A percentile compares a stretch with the other conserved stretches of the same genome.
Conservation (phyloP, 2,329 filamentous ascomycete genomes). For the Colletotrichum musicola region DNA sequence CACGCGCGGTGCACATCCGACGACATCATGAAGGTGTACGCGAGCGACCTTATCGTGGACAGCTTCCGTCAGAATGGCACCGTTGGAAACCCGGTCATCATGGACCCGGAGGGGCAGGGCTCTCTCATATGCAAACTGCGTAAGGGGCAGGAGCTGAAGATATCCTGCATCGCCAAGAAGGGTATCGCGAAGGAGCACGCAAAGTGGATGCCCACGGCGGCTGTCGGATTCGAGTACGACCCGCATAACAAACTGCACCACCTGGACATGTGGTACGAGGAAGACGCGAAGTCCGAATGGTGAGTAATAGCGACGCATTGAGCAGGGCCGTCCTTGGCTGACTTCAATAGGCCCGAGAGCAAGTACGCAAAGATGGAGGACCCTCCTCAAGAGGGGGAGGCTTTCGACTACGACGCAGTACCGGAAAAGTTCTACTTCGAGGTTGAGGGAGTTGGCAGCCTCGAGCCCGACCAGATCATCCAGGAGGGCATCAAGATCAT, state of each 20-base stretch:
- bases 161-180: constrained; percentile 96
- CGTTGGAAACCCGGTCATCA: constrained; percentile 86
- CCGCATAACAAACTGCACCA: constrained; percentile 96
- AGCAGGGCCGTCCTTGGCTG: constrained; percentile 36
- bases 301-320: constrained; percentile 57
- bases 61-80: constrained; percentile 77
- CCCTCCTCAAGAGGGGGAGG: constrained; percentile 82
- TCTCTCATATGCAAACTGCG: constrained; percentile 91
- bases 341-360: constrained; percentile 76
- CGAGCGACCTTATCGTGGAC: constrained; percentile 84
- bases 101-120: constrained; percentile 84
- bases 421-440: constrained; percentile 93
- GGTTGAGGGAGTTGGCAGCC: constrained; percentile 87
- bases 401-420: constrained; percentile 90
- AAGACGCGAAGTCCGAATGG: constrained; percentile 86
- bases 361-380: constrained; percentile 86
- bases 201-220: constrained; percentile 95
- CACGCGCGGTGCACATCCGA: constrained; percentile 88
- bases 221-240: constrained; percentile 97
- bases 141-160: constrained; percentile 88
- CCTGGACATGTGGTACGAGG: constrained; percentile 95
- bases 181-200: constrained; percentile 99
- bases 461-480: constrained; percentile 91
- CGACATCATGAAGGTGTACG: constrained; percentile 94
- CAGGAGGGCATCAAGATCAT: constrained; percentile 89